phyloP scores from a whole-genome alignment of 2,329 filamentous ascomycete genomes.

The Trichoderma gracile region DNA sequence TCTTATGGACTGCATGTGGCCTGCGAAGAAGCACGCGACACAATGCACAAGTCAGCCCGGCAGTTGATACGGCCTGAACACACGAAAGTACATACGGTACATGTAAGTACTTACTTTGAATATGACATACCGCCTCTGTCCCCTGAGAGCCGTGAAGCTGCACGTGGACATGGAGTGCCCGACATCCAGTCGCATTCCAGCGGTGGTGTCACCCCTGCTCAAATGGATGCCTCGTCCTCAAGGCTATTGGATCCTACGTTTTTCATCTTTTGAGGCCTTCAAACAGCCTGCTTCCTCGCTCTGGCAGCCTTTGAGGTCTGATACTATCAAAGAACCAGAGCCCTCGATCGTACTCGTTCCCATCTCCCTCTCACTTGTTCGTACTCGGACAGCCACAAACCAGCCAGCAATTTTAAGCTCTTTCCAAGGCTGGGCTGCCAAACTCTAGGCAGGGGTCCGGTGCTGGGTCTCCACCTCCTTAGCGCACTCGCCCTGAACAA shows the following conservation, averaged over 20 bases:
- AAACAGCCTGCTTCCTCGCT: not conserved
- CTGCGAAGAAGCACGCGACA: constrained; percentile 14
- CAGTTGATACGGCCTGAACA: no score
- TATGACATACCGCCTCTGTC: not conserved
- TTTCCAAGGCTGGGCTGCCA: not conserved
- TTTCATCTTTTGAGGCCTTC: not conserved
- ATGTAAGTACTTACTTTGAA: no score
- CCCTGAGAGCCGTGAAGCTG: constrained; percentile 10
- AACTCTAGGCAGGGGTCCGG: constrained; percentile 6
- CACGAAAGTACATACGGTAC: not conserved
- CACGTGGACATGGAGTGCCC: constrained; percentile 14
- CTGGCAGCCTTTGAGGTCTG: not conserved
- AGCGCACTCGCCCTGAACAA: constrained; percentile 12
- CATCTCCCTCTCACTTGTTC: not conserved
- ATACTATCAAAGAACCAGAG: not conserved
- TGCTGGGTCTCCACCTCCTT: constrained; percentile 1
- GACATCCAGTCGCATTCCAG: constrained; percentile 5
- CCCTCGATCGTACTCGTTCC: constrained; percentile 6
- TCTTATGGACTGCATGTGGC: constrained; percentile 1
- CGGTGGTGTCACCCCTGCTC: not conserved
- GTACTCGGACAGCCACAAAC: constrained; percentile 10
- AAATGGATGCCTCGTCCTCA: not conserved
- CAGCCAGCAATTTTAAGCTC: not conserved
- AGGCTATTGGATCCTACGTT: not conserved
- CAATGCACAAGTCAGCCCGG: not conserved